Evolutionary conservation across 2,329 filamentous ascomycete genomes (phyloP).

Genomic region (Arthroderma uncinatum): DNA sequence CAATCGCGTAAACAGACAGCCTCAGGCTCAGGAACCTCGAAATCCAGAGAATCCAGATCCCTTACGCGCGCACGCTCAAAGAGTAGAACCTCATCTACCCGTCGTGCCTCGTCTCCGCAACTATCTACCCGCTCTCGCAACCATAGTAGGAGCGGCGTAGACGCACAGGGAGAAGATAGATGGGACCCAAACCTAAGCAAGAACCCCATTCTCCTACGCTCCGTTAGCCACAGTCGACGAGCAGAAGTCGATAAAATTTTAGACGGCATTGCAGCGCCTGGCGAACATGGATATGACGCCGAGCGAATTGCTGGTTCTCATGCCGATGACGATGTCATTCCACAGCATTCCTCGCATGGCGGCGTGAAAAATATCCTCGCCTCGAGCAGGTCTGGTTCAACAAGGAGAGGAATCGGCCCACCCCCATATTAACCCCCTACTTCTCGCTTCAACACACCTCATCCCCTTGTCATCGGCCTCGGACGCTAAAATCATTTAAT

Average conservation of each 20-base stretch:
- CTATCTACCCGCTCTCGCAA: background rate
- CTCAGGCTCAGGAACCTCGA: background rate
- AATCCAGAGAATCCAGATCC: background rate
- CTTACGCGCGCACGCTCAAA: background rate
- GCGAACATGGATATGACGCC: conserved; percentile 12
- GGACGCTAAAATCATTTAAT: background rate
- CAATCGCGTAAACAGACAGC: background rate
- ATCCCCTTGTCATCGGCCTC: too few relatives aligned
- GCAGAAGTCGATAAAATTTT: conserved; percentile 30
- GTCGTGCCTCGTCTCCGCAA: background rate
- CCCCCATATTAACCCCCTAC: conserved; percentile 17
- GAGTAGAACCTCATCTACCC: background rate
- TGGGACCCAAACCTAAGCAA: conserved; percentile 22
- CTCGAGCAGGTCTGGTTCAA: background rate
- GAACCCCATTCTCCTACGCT: conserved; percentile 13
- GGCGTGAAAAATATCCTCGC: background rate
- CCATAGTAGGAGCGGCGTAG: background rate
- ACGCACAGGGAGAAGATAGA: background rate
- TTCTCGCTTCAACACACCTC: background rate
- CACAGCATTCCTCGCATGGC: background rate
- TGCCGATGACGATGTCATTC: background rate
- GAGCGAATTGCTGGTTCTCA: background rate
- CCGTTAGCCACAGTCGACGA: conserved; percentile 14
- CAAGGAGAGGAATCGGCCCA: conserved; percentile 16
- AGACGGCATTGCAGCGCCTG: conserved; percentile 26